phyloP scores from a whole-genome alignment of 805 yeast genomes.

The Cyberlindnera nakhonratchasimensis region DNA sequence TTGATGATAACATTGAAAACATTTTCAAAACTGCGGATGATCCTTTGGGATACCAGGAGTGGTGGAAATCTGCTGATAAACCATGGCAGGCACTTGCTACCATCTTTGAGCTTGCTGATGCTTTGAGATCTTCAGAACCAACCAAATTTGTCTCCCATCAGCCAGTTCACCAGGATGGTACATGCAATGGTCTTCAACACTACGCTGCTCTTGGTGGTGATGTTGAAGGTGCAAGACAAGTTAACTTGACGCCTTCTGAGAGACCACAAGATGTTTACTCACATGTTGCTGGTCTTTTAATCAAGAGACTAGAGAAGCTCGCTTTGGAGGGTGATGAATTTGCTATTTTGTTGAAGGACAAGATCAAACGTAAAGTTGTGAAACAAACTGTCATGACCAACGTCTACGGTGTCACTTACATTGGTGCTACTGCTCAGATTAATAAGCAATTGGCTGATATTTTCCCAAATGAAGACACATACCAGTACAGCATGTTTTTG shows the following conservation, averaged over 20 bases:
- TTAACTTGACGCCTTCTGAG: conserved; percentile 65
- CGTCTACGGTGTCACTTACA: conserved; percentile 93
- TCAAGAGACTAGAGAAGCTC: conserved; percentile 49
- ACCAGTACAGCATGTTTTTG: conserved; percentile 56
- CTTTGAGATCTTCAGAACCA: conserved; percentile 60
- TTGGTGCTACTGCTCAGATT: conserved; percentile 91
- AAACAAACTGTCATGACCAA: conserved; percentile 98
- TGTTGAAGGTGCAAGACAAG: conserved; percentile 77
- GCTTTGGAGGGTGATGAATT: conserved; percentile 49
- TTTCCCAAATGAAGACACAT: conserved; percentile 47
- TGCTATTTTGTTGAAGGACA: conserved; percentile 47
- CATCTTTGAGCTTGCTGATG: conserved; percentile 63
- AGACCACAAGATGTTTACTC: conserved; percentile 76
- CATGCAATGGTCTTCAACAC: conserved; percentile 83
- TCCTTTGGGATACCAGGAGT: conserved; percentile 53
- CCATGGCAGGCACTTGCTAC: conserved; percentile 82
- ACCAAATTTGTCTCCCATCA: conserved; percentile 62
- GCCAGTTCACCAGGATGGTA: conserved; percentile 85
- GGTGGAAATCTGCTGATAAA: conserved; percentile 76
- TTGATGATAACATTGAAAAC: conserved; percentile 53
- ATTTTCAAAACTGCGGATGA: conserved; percentile 56
- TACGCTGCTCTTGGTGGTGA: conserved; percentile 89
- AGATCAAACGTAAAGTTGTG: conserved; percentile 80
- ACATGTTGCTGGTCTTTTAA: conserved; percentile 64
- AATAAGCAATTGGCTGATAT: conserved; percentile 66